Conservation (phyloP, 371 early-diverging fungal species). For the Mortierella sp. region DNA sequence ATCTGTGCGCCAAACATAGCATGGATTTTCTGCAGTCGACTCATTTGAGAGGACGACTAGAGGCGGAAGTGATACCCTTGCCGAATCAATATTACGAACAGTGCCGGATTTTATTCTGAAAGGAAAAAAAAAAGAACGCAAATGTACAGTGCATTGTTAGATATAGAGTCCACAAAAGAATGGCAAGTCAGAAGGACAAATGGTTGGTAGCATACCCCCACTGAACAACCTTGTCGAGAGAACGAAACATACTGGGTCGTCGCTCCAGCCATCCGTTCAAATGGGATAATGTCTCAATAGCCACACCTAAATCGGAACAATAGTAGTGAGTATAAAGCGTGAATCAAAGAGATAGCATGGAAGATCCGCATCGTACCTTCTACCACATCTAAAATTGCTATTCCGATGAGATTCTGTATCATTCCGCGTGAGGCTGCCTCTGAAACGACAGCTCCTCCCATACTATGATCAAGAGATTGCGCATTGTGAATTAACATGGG, state of each 20-base stretch:
- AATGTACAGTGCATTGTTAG: not conserved
- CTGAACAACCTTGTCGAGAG: constrained; percentile 47
- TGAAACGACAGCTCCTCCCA: constrained; percentile 92
- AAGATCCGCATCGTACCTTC: constrained; percentile 72
- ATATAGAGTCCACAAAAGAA: not conserved
- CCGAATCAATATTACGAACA: constrained; percentile 77
- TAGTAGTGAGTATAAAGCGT: not conserved
- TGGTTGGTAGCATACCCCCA: constrained; percentile 27
- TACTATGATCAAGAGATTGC: constrained; percentile 61
- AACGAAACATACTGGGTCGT: constrained; percentile 38
- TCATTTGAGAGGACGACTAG: constrained; percentile 54
- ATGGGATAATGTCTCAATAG: constrained; percentile 53
- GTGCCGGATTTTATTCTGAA: constrained; percentile 70
- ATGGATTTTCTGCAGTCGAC: constrained; percentile 29
- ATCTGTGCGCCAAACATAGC: constrained; percentile 80
- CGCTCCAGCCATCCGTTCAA: constrained; percentile 54
- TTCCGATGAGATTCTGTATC: constrained; percentile 75
- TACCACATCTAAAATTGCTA: constrained; percentile 90
- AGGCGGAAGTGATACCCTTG: constrained; percentile 83
- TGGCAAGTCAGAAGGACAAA: too few relatives aligned
- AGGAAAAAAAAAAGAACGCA: not conserved
- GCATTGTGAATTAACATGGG: not conserved
- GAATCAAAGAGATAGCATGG: not conserved
- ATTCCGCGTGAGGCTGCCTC: constrained; percentile 71
- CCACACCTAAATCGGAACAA: constrained; percentile 36